Percentiles rank a stretch among this genome's conserved stretches.
Evolutionary conservation across 495 filamentous ascomycete species (phyloP).

Genomic region (Aspergillus affinis): DNA sequence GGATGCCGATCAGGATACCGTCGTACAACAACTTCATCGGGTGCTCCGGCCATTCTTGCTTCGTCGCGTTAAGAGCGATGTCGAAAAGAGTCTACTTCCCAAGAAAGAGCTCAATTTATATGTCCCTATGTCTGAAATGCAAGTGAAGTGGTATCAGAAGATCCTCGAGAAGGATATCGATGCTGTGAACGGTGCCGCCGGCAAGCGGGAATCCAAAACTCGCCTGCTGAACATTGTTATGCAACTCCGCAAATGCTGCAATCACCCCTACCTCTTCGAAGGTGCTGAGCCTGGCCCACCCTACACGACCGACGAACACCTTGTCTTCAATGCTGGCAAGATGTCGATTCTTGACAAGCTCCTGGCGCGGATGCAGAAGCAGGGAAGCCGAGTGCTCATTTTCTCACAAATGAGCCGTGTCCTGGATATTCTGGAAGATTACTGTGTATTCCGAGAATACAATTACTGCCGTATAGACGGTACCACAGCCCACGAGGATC

Average conservation of each 20-base stretch:
- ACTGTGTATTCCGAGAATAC: constrained; percentile 91
- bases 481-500: constrained; percentile 94
- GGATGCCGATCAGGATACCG: constrained; percentile 84
- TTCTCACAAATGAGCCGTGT: constrained; percentile 99
- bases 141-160: constrained; percentile 98
- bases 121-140: constrained; percentile 99
- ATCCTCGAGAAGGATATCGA: constrained; percentile 99
- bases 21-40: constrained; percentile 95
- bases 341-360: constrained; percentile 98
- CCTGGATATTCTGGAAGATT: constrained; percentile 96
- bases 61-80: constrained; percentile 95
- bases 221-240: constrained; percentile 99
- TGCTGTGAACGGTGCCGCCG: constrained; percentile 94
- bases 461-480: constrained; percentile 98
- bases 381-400: constrained; percentile 91
- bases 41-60: constrained; percentile 93
- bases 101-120: constrained; percentile 98
- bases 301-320: constrained; percentile 96
- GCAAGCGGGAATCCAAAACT: constrained; percentile 98
- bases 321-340: constrained; percentile 91
- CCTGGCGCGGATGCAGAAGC: constrained; percentile 73
- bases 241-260: constrained; percentile 99
- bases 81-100: constrained; percentile 95
- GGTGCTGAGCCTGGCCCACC: constrained; percentile 96
- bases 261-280: constrained; percentile 98